Percentiles rank a stretch among this genome's conserved stretches.
Conservation (phyloP, 2,329 filamentous ascomycete species). For the Sarocladium kiliense region DNA sequence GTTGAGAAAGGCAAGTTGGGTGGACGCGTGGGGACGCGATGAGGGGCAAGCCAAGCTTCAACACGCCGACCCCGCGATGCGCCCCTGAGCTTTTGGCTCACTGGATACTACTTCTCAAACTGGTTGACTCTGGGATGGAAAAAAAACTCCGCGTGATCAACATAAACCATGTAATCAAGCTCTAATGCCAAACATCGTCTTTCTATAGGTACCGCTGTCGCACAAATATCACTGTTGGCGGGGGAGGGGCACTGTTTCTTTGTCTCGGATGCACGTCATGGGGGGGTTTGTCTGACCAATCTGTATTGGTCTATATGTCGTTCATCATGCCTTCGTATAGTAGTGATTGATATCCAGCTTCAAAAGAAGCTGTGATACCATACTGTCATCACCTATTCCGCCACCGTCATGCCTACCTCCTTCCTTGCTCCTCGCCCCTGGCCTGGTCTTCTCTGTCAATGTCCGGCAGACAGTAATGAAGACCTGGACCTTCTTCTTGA, state of each 20-base stretch:
- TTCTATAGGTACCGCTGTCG: too few relatives aligned
- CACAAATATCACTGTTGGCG: too few relatives aligned
- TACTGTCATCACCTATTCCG: slow-evolving; percentile 44
- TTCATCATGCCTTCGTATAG: slow-evolving; percentile 37
- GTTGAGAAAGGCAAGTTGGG: background rate
- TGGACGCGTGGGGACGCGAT: slow-evolving; percentile 24
- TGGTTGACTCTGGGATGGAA: too few relatives aligned
- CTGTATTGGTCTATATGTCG: background rate
- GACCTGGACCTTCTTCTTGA: slow-evolving; percentile 66
- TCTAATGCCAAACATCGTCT: too few relatives aligned
- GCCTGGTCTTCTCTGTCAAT: slow-evolving; percentile 57
- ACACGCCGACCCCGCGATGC: background rate
- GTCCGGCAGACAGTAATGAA: slow-evolving; percentile 70
- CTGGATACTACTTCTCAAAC: background rate
- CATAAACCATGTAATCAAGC: too few relatives aligned
- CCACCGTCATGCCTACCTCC: slow-evolving; percentile 15
- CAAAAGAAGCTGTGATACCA: slow-evolving; percentile 62
- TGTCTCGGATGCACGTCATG: background rate
- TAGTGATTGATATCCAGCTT: slow-evolving; percentile 68
- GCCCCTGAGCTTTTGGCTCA: background rate
- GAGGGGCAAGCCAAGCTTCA: slow-evolving; percentile 21
- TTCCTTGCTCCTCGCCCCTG: slow-evolving; percentile 21
- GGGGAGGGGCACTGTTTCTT: background rate
- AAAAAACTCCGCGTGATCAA: too few relatives aligned
- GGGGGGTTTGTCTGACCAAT: background rate